Evolutionary conservation across 148 eudicot genomes (phyloP), one percentile per base, ranked within the genome.

Genomic region (Camellia lanceoleosa): DNA sequence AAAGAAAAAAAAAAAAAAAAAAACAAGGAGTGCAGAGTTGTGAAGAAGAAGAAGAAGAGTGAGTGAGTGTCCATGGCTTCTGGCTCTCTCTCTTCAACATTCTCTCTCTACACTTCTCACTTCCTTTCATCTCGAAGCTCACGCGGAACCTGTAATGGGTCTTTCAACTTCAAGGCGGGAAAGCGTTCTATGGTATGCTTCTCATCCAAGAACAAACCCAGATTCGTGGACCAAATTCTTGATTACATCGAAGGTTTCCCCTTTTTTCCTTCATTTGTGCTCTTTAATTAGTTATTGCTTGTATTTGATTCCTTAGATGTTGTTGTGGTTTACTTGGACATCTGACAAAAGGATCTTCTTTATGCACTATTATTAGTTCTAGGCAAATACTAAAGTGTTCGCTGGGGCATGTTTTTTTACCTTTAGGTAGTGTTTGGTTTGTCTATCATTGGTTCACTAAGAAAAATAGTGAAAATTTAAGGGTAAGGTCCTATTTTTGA

Each of bases 201-300:
- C 79, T 84, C 91, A 8, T 85, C 97, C 68, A 88, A 88, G 85
- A 91, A 88, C 61, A 95, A 93, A 68, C 91, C 90, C 55, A 68
- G 92, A 30, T 93, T 93, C 82, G 69, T 91, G 10, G 95, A 96
- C 78, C 98, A 92, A 79, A 91, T 96, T 86, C 99, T 96, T n/a
- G 99, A 96, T 66, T 93, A 96, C 68, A 93, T 96, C 56, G 97
- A 96, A 96, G 99, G 99, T 96, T 30, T 30, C 47, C 47, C 20
- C 30, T 4, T 13, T 65, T 43, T 9, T n/a, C n/a, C 11, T 73
- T 30, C 38, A 30, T 68, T 20, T 61, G 4, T 74, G 16, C 10
- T 7, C 6, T 64, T 63, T 70, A 3, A 3, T 14, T 47, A 20
- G 56, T 43, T 38, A 0, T 62, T 47, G 20, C 30, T 10, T 16